Evolutionary conservation across 345 rosid species (phyloP).

Genomic region (Eucalyptus regnans): DNA sequence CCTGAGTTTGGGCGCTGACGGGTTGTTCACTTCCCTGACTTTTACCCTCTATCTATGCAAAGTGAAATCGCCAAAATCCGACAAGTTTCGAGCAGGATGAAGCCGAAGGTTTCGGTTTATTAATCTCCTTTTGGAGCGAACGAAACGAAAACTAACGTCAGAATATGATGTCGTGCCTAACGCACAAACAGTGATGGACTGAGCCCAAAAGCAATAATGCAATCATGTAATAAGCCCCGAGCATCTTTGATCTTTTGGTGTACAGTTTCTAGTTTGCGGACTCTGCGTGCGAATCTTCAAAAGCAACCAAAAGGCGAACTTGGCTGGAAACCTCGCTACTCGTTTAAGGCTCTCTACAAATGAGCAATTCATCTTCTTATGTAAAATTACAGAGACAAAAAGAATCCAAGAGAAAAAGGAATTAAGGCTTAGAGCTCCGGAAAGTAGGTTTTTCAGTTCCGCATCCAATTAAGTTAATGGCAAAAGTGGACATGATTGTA

Average conservation of each 20-base stretch:
- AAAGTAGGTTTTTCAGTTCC: neutral
- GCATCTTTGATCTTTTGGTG: neutral
- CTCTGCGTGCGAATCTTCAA: neutral
- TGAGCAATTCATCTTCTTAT: neutral
- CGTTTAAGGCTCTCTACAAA: neutral
- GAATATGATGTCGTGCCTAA: neutral
- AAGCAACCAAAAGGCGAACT: neutral
- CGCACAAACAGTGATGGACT: neutral
- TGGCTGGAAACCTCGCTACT: neutral
- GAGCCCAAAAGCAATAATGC: neutral
- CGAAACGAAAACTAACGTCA: neutral
- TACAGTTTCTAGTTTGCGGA: neutral
- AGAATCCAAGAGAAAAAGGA: neutral
- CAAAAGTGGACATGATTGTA: neutral
- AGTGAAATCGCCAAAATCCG: neutral
- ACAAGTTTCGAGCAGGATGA: neutral
- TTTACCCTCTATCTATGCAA: neutral
- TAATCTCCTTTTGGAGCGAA: neutral
- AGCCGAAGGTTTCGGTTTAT: neutral
- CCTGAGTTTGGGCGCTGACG: neutral
- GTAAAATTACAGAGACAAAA: neutral
- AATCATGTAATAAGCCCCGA: neutral
- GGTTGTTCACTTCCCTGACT: neutral
- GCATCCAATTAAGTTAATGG: neutral
- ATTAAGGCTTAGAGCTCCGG: neutral